phyloP scores from a whole-genome alignment of 495 filamentous ascomycete genomes.

The Penicillium daleae region DNA sequence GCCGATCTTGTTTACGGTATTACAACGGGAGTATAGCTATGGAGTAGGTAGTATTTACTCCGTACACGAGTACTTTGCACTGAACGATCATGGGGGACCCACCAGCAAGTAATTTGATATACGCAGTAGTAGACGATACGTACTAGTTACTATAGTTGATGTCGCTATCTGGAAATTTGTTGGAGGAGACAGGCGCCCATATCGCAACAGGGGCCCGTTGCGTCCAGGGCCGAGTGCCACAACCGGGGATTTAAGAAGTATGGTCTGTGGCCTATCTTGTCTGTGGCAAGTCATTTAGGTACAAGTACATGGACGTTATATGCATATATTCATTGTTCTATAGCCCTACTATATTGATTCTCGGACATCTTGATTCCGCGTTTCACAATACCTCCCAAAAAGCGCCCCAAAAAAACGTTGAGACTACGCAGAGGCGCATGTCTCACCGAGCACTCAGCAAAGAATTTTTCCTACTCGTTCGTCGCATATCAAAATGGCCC shows the following conservation, averaged over 20 bases:
- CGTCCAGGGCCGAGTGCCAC: slow-evolving; percentile 3
- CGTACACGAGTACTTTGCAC: not conserved
- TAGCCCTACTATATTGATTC: not conserved
- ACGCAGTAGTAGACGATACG: not conserved
- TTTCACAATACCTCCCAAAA: slow-evolving; percentile 16
- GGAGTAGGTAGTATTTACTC: not conserved
- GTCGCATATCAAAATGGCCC: slow-evolving; percentile 2
- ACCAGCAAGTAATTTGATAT: not conserved
- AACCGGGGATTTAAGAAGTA: not conserved
- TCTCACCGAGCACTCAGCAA: slow-evolving; percentile 12
- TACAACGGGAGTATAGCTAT: too few species aligned
- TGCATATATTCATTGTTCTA: too few species aligned
- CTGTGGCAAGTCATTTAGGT: too few species aligned
- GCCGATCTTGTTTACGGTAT: slow-evolving; percentile 7
- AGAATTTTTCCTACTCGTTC: slow-evolving; percentile 4
- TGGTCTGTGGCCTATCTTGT: not conserved
- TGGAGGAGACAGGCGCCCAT: not conserved
- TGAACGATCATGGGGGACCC: not conserved
- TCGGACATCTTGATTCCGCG: slow-evolving; percentile 20
- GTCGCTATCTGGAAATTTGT: not conserved
- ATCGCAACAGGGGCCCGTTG: not conserved
- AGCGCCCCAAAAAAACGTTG: slow-evolving; percentile 13
- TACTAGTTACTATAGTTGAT: not conserved
- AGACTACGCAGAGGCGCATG: slow-evolving; percentile 21
- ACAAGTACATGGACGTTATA: not conserved